phyloP scores from a whole-genome alignment of 108 stramenopile species.

The Skeletonema marinoi region DNA sequence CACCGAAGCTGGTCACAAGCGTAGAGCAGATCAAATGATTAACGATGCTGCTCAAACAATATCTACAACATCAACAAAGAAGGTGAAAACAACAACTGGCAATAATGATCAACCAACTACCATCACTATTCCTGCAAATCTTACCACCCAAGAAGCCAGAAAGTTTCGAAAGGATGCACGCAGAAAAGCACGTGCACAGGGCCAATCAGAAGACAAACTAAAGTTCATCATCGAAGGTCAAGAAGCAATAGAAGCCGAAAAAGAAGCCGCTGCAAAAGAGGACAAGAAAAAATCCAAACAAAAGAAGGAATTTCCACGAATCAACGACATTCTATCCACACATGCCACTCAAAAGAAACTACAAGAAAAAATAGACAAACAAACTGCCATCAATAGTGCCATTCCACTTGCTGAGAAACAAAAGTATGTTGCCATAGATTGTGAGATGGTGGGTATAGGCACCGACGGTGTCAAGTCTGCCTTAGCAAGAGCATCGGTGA shows the following conservation, averaged over 20 bases:
- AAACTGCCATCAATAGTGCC: slow-evolving; percentile 48
- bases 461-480: slow-evolving; percentile 77
- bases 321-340: slow-evolving; percentile 74
- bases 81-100: neutral
- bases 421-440: slow-evolving; percentile 90
- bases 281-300: slow-evolving; percentile 27
- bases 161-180: slow-evolving; percentile 88
- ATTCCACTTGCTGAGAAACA: slow-evolving; percentile 41
- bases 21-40: slow-evolving; percentile 28
- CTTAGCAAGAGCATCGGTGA: slow-evolving; percentile 87
- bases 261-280: slow-evolving; percentile 8
- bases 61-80: slow-evolving; percentile 3
- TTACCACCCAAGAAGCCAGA: slow-evolving; percentile 66
- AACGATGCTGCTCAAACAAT: neutral
- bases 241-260: slow-evolving; percentile 8
- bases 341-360: slow-evolving; percentile 51
- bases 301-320: slow-evolving; percentile 61
- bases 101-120: slow-evolving; percentile 5
- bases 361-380: slow-evolving; percentile 33
- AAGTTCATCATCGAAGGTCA: slow-evolving; percentile 59
- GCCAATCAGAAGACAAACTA: slow-evolving; percentile 53
- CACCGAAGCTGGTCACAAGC: slow-evolving; percentile 6
- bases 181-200: slow-evolving; percentile 58
- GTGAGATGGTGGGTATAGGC: slow-evolving; percentile 99
- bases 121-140: slow-evolving; percentile 52